phyloP scores from a whole-genome alignment of 345 rosid genomes.

The Excoecaria cochinchinensis region DNA sequence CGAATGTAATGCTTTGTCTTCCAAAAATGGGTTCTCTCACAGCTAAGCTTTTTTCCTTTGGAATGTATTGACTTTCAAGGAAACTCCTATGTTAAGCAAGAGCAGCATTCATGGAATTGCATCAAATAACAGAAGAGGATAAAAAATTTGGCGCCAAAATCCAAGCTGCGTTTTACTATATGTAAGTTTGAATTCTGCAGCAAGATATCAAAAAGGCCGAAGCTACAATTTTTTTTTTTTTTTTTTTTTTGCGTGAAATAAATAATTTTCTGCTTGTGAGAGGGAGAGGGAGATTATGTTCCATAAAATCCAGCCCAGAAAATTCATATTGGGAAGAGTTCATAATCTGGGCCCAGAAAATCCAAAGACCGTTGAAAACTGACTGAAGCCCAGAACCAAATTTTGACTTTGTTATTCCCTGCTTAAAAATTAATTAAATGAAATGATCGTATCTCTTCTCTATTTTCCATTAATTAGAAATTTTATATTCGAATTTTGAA shows the following conservation, averaged over 20 bases:
- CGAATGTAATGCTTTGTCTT: constrained; percentile 1
- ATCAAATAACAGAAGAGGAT: not conserved
- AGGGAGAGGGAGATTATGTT: too few relatives aligned
- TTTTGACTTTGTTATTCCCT: too few relatives aligned
- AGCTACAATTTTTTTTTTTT: too few relatives aligned
- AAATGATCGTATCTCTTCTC: too few relatives aligned
- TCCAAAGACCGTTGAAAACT: not conserved
- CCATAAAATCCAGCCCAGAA: not conserved
- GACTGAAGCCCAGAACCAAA: not conserved
- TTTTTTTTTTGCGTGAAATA: too few relatives aligned
- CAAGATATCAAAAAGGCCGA: too few relatives aligned
- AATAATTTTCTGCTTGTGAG: too few relatives aligned
- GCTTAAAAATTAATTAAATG: too few relatives aligned
- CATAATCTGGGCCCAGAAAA: not conserved
- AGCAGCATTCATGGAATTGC: not conserved
- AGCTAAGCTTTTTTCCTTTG: not conserved
- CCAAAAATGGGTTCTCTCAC: not conserved
- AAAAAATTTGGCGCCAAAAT: not conserved
- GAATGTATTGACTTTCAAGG: constrained; percentile 15
- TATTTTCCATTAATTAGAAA: too few relatives aligned
- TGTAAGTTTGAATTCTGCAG: too few relatives aligned
- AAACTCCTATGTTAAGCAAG: constrained; percentile 2
- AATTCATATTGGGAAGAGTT: too few relatives aligned
- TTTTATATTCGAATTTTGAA: too few relatives aligned
- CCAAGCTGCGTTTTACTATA: not conserved